Base-by-base conservation (phyloP, 306 rosid genomes). In the Argentina anserina region DNA sequence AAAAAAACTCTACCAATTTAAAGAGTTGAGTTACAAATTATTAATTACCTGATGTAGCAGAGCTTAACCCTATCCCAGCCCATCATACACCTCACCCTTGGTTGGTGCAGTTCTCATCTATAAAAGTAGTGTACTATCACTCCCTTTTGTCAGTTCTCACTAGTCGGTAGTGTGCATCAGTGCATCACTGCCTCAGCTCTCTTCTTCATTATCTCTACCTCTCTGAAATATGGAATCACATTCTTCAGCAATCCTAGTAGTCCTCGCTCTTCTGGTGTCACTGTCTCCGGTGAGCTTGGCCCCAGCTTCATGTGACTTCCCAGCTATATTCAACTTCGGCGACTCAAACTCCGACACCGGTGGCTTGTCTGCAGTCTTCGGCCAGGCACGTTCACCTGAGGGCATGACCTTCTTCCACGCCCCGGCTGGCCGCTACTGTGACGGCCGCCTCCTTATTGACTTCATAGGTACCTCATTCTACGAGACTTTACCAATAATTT, bases 311-410 rank as follows among this genome's bases (percentile, higher is more conserved):
- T 93, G 98, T 69, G 21, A 89, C 13, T 93, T 90, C 49, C 90
- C 92, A 5, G 98, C 93, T 6, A 75, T 93, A n/a, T 90, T 87
- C 83, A 93, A 90, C 86, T 93, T 89, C 17, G 98, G 98, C 2
- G 92, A 93, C 77, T 90, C 97, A 2, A 93, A 93, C 79, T 93
- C 98, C 18, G 97, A 90, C 89, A 93, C 98, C 0, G 98, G 98
- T 9, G 97, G 98, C 33, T 86, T 93, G 36, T 89, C 98, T 23
- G 97, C 98, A 7, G 90, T 89, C 6, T 90, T 90, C 68, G 98
- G 98, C 49, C 98, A 93, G 76, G 77, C 90, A 5, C 76, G 58
- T 14, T 77, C 86, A 14, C 98, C 98, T 5, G 71, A 86, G 7
- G 98, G 97, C 10, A 17, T 84, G 80, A 79, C 97, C 70, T 77